Evolutionary conservation across 1,284 basidiomycete genomes (phyloP).

Genomic region (Apiotrichum domesticum): DNA sequence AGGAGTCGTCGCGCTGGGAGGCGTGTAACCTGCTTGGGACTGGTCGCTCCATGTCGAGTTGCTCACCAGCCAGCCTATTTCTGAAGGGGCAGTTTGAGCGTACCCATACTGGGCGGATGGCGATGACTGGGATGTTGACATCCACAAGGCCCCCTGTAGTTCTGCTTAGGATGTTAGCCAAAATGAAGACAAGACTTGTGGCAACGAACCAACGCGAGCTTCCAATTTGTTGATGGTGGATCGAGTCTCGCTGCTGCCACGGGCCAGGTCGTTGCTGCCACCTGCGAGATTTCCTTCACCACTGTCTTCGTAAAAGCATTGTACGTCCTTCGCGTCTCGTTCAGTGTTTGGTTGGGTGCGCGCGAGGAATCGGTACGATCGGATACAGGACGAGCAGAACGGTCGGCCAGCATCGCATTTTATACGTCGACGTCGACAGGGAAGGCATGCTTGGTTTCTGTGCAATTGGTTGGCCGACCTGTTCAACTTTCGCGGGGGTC

Average conservation of each 20-base stretch:
- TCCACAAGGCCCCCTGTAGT: conserved; percentile 8
- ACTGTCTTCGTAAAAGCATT: conserved; percentile 29
- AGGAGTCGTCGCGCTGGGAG: no score
- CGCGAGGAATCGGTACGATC: conserved; percentile 17
- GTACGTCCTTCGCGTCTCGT: conserved; percentile 31
- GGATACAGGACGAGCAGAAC: conserved; percentile 17
- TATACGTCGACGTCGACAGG: conserved; percentile 18
- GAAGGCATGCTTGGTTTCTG: conserved; percentile 21
- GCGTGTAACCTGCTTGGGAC: no score
- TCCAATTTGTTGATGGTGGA: conserved; percentile 26
- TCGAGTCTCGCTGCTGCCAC: conserved; percentile 1
- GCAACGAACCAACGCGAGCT: conserved; percentile 30
- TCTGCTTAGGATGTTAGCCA: conserved; percentile 16
- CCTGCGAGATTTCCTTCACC: not conserved
- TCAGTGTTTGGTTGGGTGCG: conserved; percentile 31
- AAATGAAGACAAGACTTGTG: not conserved
- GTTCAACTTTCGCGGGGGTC: conserved; percentile 19
- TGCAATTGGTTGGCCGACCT: conserved; percentile 20
- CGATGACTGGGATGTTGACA: no score
- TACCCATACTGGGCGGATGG: no score
- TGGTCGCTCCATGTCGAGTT: no score
- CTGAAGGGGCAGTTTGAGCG: no score
- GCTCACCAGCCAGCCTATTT: no score
- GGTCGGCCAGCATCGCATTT: conserved; percentile 20
- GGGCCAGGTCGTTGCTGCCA: not conserved